phyloP scores from a whole-genome alignment of 2,329 filamentous ascomycete species.

The Diaporthe sp. region DNA sequence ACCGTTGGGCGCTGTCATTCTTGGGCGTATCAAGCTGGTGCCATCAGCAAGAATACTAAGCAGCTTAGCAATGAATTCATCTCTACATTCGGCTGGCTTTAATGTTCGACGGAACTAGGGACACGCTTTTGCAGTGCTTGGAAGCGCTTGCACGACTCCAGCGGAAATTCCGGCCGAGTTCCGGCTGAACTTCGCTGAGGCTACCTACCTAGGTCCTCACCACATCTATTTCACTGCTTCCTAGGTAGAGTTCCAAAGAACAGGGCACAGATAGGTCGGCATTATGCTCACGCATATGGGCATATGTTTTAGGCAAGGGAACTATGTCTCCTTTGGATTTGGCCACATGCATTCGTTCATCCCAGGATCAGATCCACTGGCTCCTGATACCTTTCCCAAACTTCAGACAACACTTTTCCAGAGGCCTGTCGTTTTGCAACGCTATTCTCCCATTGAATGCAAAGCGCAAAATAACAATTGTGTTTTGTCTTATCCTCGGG shows the following conservation, averaged over 20 bases:
- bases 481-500: neutral
- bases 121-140: neutral
- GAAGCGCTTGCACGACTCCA: neutral
- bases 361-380: neutral
- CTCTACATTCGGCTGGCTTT: neutral
- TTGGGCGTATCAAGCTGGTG: neutral
- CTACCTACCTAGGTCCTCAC: too few relatives aligned
- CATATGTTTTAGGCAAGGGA: too few relatives aligned
- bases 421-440: neutral
- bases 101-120: neutral
- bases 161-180: conserved; percentile 13
- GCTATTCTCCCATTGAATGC: neutral
- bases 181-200: too few relatives aligned
- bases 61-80: neutral
- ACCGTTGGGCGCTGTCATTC: neutral
- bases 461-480: neutral
- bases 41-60: neutral
- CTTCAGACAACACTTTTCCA: neutral
- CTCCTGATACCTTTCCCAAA: neutral
- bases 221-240: too few relatives aligned
- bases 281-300: too few relatives aligned
- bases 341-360: too few relatives aligned
- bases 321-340: too few relatives aligned
- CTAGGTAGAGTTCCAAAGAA: too few relatives aligned
- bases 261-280: too few relatives aligned